phyloP scores from a whole-genome alignment of 2,329 filamentous ascomycete species.

The Thielaviopsis cerberus region DNA sequence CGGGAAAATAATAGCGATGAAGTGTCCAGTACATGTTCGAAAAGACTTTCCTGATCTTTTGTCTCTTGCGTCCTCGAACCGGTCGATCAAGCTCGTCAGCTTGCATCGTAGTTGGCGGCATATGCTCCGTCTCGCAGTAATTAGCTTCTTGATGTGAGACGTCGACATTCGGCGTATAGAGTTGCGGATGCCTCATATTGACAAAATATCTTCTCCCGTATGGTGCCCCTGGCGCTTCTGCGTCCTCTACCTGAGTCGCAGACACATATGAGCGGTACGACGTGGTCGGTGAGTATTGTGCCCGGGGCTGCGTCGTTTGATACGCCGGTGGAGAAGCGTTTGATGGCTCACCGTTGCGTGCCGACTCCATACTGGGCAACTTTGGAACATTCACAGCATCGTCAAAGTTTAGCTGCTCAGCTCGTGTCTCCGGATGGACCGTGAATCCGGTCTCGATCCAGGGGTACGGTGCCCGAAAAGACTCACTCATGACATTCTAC shows the following conservation, averaged over 20 bases:
- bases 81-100: neutral
- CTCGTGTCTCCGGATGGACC: constrained; percentile 8
- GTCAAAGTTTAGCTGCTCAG: constrained; percentile 11
- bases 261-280: neutral
- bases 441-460: constrained; percentile 19
- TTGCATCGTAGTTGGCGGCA: neutral
- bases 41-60: neutral
- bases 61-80: neutral
- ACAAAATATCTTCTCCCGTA: neutral
- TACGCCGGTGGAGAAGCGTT: neutral
- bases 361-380: neutral
- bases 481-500: constrained; percentile 25
- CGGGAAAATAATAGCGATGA: neutral
- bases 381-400: constrained; percentile 8
- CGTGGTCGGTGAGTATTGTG: neutral
- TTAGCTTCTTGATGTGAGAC: neutral
- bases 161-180: neutral
- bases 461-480: constrained; percentile 18
- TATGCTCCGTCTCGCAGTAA: neutral
- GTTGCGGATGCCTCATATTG: neutral
- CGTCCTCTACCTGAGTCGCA: neutral
- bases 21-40: neutral
- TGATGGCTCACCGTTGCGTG: neutral
- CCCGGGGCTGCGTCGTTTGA: neutral
- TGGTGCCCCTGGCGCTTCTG: neutral